Conservation (phyloP, 371 early-diverging fungal genomes). For the Mucor mucedo region DNA sequence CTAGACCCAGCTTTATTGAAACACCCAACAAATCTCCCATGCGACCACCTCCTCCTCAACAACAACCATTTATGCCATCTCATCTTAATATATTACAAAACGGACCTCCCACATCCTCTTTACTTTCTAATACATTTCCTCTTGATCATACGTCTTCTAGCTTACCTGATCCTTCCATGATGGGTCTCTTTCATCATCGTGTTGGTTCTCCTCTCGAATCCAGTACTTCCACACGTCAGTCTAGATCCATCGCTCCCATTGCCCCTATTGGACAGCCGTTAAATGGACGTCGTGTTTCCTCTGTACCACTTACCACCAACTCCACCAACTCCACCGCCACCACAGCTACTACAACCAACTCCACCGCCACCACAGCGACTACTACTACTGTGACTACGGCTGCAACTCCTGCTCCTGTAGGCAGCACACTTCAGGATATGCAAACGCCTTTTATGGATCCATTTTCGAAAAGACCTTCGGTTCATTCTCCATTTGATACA, state of each 20-base stretch:
- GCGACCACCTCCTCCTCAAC: constrained; percentile 5
- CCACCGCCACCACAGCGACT: no score
- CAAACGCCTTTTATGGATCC: constrained; percentile 5
- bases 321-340: no score
- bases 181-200: constrained; percentile 24
- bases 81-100: constrained; percentile 23
- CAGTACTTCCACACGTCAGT: constrained; percentile 6
- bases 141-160: constrained; percentile 11
- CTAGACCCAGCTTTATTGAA: constrained; percentile 2
- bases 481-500: constrained; percentile 12
- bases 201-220: constrained; percentile 11
- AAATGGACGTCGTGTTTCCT: constrained; percentile 16
- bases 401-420: neutral
- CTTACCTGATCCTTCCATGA: constrained; percentile 7
- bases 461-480: constrained; percentile 13
- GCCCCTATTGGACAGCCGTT: constrained; percentile 49
- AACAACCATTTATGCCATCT: constrained; percentile 18
- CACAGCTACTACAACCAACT: no score
- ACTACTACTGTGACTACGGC: no score
- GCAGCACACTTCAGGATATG: constrained; percentile 5
- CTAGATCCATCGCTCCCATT: constrained; percentile 30
- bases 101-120: constrained; percentile 3
- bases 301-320: neutral
- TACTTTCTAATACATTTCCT: constrained; percentile 6
- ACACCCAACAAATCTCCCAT: neutral